Percentiles rank a stretch among this genome's conserved stretches.
Evolutionary conservation across 352 stramenopile genomes (phyloP).

Genomic region (Phytophthora citrophthora): DNA sequence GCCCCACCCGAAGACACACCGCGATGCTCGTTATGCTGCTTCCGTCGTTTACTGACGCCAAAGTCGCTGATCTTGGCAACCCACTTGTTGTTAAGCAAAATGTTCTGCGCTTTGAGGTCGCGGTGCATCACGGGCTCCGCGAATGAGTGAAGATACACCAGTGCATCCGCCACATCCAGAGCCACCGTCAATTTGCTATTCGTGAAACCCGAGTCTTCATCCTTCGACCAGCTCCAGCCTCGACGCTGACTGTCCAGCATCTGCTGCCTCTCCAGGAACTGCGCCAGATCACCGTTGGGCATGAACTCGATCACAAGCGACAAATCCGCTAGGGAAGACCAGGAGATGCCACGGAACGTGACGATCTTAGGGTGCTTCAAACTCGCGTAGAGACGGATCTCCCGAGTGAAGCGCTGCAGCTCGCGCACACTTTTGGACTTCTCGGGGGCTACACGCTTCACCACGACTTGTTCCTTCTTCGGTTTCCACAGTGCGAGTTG

Average conservation of each 20-base stretch:
- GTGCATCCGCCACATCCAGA: constrained; percentile 41
- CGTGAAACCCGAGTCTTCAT: constrained; percentile 28
- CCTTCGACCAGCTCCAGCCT: constrained; percentile 39
- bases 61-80: constrained; percentile 68
- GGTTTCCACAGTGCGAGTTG: constrained; percentile 43
- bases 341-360: constrained; percentile 50
- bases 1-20: constrained; percentile 25
- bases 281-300: constrained; percentile 46
- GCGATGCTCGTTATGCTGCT: constrained; percentile 12
- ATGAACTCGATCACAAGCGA: constrained; percentile 60
- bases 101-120: constrained; percentile 67
- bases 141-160: constrained; percentile 55
- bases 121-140: constrained; percentile 55
- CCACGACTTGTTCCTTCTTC: constrained; percentile 40
- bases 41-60: constrained; percentile 51
- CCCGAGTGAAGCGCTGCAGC: constrained; percentile 51
- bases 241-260: constrained; percentile 38
- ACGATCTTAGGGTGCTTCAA: constrained; percentile 62
- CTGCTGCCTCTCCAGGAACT: constrained; percentile 34
- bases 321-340: constrained; percentile 52
- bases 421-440: constrained; percentile 50
- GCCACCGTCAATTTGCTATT: constrained; percentile 42
- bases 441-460: constrained; percentile 60
- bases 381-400: constrained; percentile 58
- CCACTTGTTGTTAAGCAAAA: constrained; percentile 54